Evolutionary conservation across 2,329 filamentous ascomycete genomes (phyloP).

Genomic region (Calonectria leucothoes): DNA sequence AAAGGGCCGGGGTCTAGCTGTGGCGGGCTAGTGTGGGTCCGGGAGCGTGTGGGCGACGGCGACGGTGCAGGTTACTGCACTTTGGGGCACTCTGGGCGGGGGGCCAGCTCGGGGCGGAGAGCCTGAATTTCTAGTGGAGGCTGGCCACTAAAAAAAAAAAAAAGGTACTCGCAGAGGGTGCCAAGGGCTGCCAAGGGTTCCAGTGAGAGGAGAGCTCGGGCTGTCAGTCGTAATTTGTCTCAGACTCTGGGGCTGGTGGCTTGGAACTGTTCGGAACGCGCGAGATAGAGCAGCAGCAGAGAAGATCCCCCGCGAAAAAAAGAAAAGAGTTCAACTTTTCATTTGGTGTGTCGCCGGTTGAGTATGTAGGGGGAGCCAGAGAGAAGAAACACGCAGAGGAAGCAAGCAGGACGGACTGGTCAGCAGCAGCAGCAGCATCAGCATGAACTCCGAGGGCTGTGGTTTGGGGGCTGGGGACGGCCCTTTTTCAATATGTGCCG

Average conservation of each 20-base stretch:
- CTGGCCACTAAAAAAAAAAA: slow-evolving; percentile 12
- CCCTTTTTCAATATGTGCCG: background rate
- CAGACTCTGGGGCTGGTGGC: background rate
- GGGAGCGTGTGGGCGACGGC: background rate
- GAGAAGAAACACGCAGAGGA: background rate
- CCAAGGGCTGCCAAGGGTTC: slow-evolving; percentile 1
- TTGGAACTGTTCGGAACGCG: background rate
- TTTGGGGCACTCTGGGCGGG: background rate
- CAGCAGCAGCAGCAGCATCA: background rate
- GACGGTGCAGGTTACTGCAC: background rate
- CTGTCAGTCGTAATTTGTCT: slow-evolving; percentile 14
- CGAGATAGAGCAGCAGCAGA: background rate
- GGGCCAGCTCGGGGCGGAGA: background rate
- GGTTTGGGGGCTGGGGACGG: background rate
- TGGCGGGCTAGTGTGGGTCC: background rate
- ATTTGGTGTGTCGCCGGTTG: slow-evolving; percentile 11
- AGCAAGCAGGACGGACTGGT: too few species aligned
- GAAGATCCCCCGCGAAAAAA: background rate
- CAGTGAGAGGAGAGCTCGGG: slow-evolving; percentile 2
- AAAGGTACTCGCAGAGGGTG: background rate
- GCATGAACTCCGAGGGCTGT: background rate
- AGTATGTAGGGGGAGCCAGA: too few species aligned
- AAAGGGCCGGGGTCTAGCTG: slow-evolving; percentile 7
- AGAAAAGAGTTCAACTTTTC: slow-evolving; percentile 1
- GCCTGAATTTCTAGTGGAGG: slow-evolving; percentile 14